A percentile compares a stretch with the other conserved stretches of the same genome.
Conservation (phyloP, 2,329 filamentous ascomycete species). For the Fusarium multiceps region DNA sequence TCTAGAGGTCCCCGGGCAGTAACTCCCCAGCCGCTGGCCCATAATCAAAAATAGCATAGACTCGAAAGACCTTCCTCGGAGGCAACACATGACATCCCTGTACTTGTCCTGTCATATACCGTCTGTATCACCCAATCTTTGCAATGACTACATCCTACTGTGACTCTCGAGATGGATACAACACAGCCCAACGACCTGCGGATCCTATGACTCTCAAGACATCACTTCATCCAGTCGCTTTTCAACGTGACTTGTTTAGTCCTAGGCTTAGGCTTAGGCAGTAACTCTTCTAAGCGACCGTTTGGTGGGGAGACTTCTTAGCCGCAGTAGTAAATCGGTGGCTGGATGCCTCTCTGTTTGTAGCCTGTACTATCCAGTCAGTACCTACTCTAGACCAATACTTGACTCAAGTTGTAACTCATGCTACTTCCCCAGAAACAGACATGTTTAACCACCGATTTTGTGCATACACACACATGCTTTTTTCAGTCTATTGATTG, state of each 20-base stretch:
- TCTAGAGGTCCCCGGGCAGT: not conserved
- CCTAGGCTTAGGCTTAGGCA: not conserved
- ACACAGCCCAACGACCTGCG: slow-evolving; percentile 17
- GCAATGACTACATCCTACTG: slow-evolving; percentile 4
- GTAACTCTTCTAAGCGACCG: not conserved
- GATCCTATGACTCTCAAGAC: slow-evolving; percentile 4
- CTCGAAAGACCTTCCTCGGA: not conserved
- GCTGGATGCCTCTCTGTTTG: not conserved
- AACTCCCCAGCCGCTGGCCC: not conserved
- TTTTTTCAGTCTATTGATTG: slow-evolving; percentile 4
- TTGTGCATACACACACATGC: not conserved
- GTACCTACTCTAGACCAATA: not conserved
- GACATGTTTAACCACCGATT: not conserved
- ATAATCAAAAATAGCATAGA: slow-evolving; percentile 35
- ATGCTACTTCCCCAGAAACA: not conserved
- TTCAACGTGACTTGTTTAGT: not conserved
- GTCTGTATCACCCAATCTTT: slow-evolving; percentile 20
- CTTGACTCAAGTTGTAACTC: not conserved
- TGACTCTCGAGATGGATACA: slow-evolving; percentile 3
- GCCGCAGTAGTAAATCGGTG: slow-evolving; percentile 5
- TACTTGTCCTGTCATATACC: not conserved
- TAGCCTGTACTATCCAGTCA: not conserved
- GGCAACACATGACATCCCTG: slow-evolving; percentile 20
- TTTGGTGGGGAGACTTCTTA: not conserved
- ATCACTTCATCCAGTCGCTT: not conserved